Conservation (phyloP, 2,329 filamentous ascomycete species). For the Coniella vitis region DNA sequence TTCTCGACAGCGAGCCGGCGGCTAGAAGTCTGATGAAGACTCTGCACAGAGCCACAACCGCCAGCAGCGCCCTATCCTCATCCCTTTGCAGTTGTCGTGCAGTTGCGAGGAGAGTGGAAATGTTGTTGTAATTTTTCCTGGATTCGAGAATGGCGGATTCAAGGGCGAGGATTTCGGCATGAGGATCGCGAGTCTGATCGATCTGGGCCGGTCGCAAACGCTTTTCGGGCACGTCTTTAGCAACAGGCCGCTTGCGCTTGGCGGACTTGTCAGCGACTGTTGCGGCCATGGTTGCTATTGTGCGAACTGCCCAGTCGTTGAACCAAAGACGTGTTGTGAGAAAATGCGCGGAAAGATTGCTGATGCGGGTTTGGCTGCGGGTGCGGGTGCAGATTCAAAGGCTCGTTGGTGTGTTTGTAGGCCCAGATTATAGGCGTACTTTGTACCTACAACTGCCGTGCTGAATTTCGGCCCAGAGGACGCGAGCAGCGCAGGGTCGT, state of each 20-base stretch:
- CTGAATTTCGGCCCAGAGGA: too few species aligned
- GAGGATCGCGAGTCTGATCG: constrained; percentile 44
- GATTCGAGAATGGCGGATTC: constrained; percentile 80
- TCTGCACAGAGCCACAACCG: constrained; percentile 75
- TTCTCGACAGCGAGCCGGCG: constrained; percentile 61
- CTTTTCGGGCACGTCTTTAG: constrained; percentile 41
- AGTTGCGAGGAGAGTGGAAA: constrained; percentile 62
- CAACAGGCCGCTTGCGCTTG: constrained; percentile 47
- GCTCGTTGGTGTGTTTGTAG: too few species aligned
- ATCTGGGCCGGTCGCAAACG: constrained; percentile 40
- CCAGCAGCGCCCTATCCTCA: constrained; percentile 54
- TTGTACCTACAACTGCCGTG: too few species aligned
- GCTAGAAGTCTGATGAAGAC: constrained; percentile 78
- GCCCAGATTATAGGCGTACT: too few species aligned
- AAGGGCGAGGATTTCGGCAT: constrained; percentile 63
- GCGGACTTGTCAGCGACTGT: constrained; percentile 20
- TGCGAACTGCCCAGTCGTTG: not conserved
- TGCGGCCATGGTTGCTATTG: constrained; percentile 23
- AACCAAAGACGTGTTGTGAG: too few species aligned
- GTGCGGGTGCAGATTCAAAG: too few species aligned
- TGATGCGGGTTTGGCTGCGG: too few species aligned
- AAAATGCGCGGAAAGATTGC: too few species aligned
- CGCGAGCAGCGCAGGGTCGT: not conserved
- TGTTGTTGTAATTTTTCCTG: constrained; percentile 87
- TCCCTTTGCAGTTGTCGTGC: constrained; percentile 43